Evolutionary conservation across 352 stramenopile genomes (phyloP).

Genomic region (Thraustochytrium sp.): DNA sequence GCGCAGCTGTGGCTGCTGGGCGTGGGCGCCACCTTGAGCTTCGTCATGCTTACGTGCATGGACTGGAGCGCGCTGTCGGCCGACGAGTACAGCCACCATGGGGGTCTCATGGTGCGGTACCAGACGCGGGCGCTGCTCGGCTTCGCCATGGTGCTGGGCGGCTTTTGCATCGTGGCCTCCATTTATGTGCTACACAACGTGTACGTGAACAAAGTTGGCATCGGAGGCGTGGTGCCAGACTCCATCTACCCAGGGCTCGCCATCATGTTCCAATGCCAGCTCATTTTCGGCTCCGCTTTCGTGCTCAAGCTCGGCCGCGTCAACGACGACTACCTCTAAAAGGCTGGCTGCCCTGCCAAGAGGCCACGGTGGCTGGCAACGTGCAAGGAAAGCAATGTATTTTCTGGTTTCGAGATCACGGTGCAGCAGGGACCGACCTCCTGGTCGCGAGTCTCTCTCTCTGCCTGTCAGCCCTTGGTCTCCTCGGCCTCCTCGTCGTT

Average conservation of each 20-base stretch:
- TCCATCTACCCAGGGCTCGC: constrained; percentile 8
- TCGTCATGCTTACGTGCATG: constrained; percentile 24
- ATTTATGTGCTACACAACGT: background rate
- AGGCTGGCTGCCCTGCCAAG: background rate
- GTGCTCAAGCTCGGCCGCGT: background rate
- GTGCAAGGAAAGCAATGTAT: background rate
- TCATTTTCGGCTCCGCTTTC: background rate
- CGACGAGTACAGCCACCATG: constrained; percentile 39
- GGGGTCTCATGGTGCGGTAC: constrained; percentile 24
- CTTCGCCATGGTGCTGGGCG: background rate
- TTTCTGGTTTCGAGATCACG: too few species aligned
- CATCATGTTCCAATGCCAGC: background rate
- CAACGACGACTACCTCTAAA: constrained; percentile 25
- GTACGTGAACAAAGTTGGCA: background rate
- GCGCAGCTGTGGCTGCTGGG: constrained; percentile 4
- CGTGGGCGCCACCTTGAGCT: constrained; percentile 8
- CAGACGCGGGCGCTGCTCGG: constrained; percentile 18
- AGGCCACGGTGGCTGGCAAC: background rate
- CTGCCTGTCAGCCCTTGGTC: background rate
- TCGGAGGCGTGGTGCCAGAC: background rate
- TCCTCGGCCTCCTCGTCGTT: background rate
- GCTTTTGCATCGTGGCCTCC: constrained; percentile 5
- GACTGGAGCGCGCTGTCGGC: background rate
- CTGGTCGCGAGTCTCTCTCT: too few species aligned
- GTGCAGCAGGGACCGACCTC: too few species aligned